Base-by-base conservation (phyloP, 352 stramenopile species). In the Globisporangium ultimum region DNA sequence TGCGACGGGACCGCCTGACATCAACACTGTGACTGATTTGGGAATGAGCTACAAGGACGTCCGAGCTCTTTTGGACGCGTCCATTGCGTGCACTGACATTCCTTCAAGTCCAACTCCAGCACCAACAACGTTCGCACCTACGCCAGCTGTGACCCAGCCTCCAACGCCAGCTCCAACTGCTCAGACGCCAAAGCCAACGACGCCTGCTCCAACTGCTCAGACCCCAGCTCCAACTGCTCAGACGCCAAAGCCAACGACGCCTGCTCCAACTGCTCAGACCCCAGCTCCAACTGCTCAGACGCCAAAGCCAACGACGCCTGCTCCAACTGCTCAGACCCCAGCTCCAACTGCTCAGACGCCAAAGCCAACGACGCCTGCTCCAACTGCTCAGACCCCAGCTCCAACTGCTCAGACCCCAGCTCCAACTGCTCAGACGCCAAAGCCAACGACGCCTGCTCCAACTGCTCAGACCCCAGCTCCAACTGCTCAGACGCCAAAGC, bases 31-130 rank as follows among this genome's bases (percentile, higher is more conserved):
- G 24, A 60, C 54, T 7, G 32, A 51, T 22, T 9, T 53, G 6
- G 54, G 54, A 9, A 60, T 60, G 28, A 20, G 20, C 15, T 60
- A 60, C 45, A 47, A 58, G 52, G 52, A 58, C 14, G 41, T 58
- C 11, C 52, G 52, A 10, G 21, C 20, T 8, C 38, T 58, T 20
- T 38, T 58, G 17, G 52, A 58, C 20, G 52, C 52, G 11, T 60
- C 54, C n/a, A 7, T 53, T 5, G 46, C 43, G 9, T 60, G 54
- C 45, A 21, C 41, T n/a, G 45, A 46, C 14, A 28, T 38, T 14
- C 24, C 22, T 40, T 34, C 48, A 18, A 28, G 48, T 12, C 17
- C 32, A 4, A 58, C 41, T 2, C 52, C 52, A 18, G 41, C n/a
- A 3, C 52, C 52, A 7, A 49, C 41, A 21, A 49, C 52, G 12